A percentile compares a stretch with the other conserved stretches of the same genome.
Conservation (phyloP, 345 rosid species). For the Mallotus nudiflorus region DNA sequence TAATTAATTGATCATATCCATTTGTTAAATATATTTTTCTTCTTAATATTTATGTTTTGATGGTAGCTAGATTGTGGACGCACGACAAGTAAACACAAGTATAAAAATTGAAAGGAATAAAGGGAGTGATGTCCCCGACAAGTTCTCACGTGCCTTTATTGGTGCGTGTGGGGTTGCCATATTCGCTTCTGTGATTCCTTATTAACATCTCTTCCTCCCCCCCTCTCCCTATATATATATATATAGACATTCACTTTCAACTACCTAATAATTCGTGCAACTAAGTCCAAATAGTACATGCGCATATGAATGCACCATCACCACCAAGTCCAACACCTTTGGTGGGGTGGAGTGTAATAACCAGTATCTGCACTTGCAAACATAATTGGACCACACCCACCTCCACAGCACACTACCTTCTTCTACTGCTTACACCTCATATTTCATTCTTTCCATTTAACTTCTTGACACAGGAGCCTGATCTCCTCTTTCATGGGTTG, state of each 20-base stretch:
- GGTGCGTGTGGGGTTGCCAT: neutral
- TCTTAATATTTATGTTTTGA: too few species aligned
- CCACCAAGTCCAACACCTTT: neutral
- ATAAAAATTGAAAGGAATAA: neutral
- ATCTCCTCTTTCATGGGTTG: too few species aligned
- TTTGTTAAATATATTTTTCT: too few species aligned
- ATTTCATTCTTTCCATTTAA: too few species aligned
- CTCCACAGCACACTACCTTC: neutral
- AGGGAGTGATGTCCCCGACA: neutral
- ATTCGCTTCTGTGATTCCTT: neutral
- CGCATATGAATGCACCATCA: neutral
- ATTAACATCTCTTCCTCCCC: too few species aligned
- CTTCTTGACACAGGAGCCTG: too few species aligned
- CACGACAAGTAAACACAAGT: neutral
- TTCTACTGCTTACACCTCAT: too few species aligned
- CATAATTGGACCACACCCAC: neutral
- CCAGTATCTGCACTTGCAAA: neutral
- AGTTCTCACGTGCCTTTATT: neutral
- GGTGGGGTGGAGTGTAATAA: neutral
- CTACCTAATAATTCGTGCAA: conserved; percentile 4
- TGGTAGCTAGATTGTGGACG: too few species aligned
- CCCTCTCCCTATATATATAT: too few species aligned
- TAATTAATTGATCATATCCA: too few species aligned
- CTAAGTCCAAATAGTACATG: neutral
- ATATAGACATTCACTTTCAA: too few species aligned